These are phyloP conservation scores for Fusarium piperis DNA, from an alignment of 2,329 filamentous ascomycete species.

Conservation along the genomic window DNA sequence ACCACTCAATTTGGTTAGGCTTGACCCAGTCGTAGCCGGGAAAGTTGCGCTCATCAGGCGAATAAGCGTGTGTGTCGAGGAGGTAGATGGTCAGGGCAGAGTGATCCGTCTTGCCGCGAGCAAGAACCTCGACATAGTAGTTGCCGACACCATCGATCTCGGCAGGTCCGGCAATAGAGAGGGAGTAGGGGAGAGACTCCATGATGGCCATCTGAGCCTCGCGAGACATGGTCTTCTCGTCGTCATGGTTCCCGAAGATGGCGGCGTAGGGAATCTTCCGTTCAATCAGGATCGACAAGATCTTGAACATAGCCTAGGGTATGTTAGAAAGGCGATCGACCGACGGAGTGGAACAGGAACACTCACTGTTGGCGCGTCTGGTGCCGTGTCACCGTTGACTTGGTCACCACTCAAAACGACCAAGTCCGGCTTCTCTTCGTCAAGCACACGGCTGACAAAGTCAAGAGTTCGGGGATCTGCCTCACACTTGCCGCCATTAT, in stretches of 20 bases:
- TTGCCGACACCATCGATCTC: conserved; percentile 93
- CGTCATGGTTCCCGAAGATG: conserved; percentile 98
- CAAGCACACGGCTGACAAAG: conserved; percentile 83
- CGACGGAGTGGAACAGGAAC: not conserved
- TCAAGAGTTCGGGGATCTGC: conserved; percentile 92
- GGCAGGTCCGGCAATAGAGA: conserved; percentile 84
- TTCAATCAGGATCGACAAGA: conserved; percentile 82
- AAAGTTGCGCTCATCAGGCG: conserved; percentile 86
- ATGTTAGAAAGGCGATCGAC: conserved; percentile 16
- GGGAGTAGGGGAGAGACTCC: conserved; percentile 86
- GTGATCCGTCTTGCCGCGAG: conserved; percentile 80
- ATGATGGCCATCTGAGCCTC: conserved; percentile 85
- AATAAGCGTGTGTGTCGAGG: conserved; percentile 91
- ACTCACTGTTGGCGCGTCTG: conserved; percentile 84
- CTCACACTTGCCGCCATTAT: conserved; percentile 82
- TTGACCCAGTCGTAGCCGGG: conserved; percentile 99
- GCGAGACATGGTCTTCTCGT: conserved; percentile 84
- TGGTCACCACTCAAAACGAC: conserved; percentile 94
- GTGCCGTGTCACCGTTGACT: conserved; percentile 91
- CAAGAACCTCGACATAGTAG: conserved; percentile 91
- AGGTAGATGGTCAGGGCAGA: conserved; percentile 95
- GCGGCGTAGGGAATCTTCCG: conserved; percentile 91
- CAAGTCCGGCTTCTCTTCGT: conserved; percentile 93
- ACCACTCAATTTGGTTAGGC: conserved; percentile 93
- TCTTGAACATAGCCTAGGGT: conserved; percentile 86